These are phyloP conservation scores for Penicillium fuscoglaucum DNA, from an alignment of 2,329 filamentous ascomycete genomes.

Conservation along the genomic window DNA sequence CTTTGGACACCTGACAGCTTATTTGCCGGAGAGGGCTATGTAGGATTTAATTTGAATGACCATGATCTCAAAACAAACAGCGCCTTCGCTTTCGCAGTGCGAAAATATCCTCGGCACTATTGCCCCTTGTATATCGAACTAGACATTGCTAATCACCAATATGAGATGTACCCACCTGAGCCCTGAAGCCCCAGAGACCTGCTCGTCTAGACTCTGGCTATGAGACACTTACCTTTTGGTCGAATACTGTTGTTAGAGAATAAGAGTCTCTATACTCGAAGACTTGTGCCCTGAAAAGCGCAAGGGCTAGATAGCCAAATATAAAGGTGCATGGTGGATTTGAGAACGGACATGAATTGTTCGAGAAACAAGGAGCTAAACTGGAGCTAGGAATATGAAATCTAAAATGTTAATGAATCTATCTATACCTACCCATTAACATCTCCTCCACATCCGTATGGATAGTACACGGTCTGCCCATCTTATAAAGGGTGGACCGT, in stretches of 20 bases:
- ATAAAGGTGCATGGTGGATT: neutral
- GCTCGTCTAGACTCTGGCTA: no score
- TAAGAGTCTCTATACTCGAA: neutral
- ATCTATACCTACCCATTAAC: no score
- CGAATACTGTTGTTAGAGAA: no score
- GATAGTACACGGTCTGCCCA: no score
- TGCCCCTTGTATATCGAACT: neutral
- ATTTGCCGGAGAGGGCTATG: constrained; percentile 7
- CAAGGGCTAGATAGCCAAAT: neutral
- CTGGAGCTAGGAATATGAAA: no score
- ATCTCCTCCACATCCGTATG: no score
- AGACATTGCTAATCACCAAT: neutral
- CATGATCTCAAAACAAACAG: neutral
- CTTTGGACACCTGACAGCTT: neutral
- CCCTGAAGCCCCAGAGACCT: neutral
- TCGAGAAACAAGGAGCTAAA: no score
- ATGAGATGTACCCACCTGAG: neutral
- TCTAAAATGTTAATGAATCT: no score
- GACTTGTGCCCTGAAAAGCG: neutral
- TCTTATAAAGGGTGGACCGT: no score
- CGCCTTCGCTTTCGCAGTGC: no score
- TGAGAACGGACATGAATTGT: no score
- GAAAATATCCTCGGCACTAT: neutral
- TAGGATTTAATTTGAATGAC: neutral
- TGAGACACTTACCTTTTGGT: neutral